Evolutionary conservation across 2,329 filamentous ascomycete species (phyloP).

Genomic region (Cladophialophora exuberans): DNA sequence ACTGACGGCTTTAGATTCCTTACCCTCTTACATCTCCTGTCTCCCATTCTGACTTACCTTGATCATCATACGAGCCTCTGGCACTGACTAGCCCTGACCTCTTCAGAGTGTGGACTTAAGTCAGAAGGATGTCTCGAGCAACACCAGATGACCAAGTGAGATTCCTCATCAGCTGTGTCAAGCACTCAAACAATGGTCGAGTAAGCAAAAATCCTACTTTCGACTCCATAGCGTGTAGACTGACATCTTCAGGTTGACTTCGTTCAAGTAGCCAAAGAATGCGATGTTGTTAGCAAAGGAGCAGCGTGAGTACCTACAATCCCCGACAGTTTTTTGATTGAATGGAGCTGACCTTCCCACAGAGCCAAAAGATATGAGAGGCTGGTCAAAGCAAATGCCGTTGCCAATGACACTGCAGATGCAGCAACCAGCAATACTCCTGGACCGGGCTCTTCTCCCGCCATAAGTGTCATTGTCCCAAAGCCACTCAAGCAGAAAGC

Average conservation of each 20-base stretch:
- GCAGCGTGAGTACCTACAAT: conserved; percentile 62
- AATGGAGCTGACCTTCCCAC: conserved; percentile 16
- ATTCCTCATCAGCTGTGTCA: conserved; percentile 69
- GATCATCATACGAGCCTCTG: not conserved
- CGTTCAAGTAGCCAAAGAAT: conserved; percentile 64
- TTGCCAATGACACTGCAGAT: conserved; percentile 35
- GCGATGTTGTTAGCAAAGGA: conserved; percentile 65
- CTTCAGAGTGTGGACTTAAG: too few species aligned
- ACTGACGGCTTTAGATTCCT: not conserved
- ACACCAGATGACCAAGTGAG: conserved; percentile 63
- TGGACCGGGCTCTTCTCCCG: too few species aligned
- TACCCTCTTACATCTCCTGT: not conserved
- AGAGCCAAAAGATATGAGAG: conserved; percentile 72
- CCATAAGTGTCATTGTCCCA: not conserved
- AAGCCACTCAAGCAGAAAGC: conserved; percentile 14
- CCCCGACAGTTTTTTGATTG: too few species aligned
- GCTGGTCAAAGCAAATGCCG: conserved; percentile 63
- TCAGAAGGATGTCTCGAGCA: conserved; percentile 55
- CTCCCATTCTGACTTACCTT: not conserved
- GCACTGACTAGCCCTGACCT: too few species aligned
- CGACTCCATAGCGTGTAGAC: not conserved
- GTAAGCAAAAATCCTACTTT: conserved; percentile 44
- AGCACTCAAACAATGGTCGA: conserved; percentile 62
- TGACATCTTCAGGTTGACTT: conserved; percentile 62
- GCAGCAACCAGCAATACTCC: too few species aligned